A percentile compares a stretch with the other conserved stretches of the same genome.
These are phyloP conservation scores for Nemania abortiva DNA, from an alignment of 2,329 filamentous ascomycete species.

Conservation along the genomic window DNA sequence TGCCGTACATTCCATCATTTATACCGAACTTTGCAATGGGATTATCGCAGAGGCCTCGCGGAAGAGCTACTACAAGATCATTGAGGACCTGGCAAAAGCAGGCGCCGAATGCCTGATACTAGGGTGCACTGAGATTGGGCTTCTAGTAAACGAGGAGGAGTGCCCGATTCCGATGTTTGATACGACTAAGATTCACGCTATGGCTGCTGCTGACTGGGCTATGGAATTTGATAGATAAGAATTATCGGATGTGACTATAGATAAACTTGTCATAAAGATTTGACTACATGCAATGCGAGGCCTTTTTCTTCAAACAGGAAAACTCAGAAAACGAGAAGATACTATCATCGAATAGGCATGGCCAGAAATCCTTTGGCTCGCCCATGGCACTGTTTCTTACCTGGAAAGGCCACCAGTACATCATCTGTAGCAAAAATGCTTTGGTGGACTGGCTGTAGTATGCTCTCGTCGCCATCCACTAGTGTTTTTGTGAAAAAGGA, in stretches of 20 bases:
- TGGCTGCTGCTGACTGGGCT: slow-evolving; percentile 37
- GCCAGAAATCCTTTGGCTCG: slow-evolving; percentile 22
- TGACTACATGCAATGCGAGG: not conserved
- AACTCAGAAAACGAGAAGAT: not conserved
- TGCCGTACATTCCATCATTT: slow-evolving; percentile 42
- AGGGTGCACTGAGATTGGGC: slow-evolving; percentile 44
- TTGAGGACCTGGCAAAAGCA: slow-evolving; percentile 33
- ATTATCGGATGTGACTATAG: not conserved
- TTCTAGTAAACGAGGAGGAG: slow-evolving; percentile 29
- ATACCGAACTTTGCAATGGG: slow-evolving; percentile 39
- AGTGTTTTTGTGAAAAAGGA: slow-evolving; percentile 28
- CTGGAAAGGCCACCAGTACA: slow-evolving; percentile 24
- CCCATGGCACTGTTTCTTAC: slow-evolving; percentile 27
- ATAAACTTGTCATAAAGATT: slow-evolving; percentile 9
- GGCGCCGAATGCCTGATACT: slow-evolving; percentile 45
- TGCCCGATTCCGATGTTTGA: slow-evolving; percentile 35
- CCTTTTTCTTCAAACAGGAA: not conserved
- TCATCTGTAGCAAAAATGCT: slow-evolving; percentile 31
- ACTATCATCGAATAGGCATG: slow-evolving; percentile 25
- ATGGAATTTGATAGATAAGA: slow-evolving; percentile 20
- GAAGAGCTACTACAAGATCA: slow-evolving; percentile 37
- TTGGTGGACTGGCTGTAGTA: slow-evolving; percentile 30
- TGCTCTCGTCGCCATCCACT: slow-evolving; percentile 18
- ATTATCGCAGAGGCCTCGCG: slow-evolving; percentile 38
- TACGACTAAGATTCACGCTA: slow-evolving; percentile 34